Base-by-base conservation (phyloP, 106 monocot genomes). In the Posidonia australis region DNA sequence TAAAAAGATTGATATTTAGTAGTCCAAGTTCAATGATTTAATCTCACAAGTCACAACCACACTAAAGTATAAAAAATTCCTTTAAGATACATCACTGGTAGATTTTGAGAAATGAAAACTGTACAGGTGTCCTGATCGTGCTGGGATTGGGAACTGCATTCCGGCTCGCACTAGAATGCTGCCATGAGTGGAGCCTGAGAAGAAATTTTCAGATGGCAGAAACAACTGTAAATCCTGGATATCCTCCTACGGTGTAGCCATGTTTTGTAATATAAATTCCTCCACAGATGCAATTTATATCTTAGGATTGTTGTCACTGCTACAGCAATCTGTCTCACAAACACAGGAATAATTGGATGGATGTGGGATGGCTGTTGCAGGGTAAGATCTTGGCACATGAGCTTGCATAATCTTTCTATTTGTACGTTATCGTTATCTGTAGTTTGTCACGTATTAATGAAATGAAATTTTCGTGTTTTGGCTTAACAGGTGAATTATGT, bases 121-220 rank as follows among this genome's bases (percentile, higher is more conserved):
- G 30, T 82, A 77, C 72, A 93, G 93, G 93, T 58, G 76, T 86
- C 52, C 83, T 93, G 0, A 86, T 94, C 27, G 77, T 94, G 58
- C 76, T 94, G 53, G 89, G 93, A 16, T 44, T 86, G 60, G 93
- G 83, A 44, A 94, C 89, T 19, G 89, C 93, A 10, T 67, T 89
- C 20, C 78, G 89, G 21, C 83, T 94, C 14, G 79, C 72, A 11
- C 65, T 89, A 14, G 83, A 85, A 58, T 94, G 93, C 73, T 89
- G 78, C 49, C 83, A 82, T 26, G 77, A 94, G 36, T 83, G 81
- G 81, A 79, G 71, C 36, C 45, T 72, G 54, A 71, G 78, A 53
- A 86, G 83, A 73, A 75, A 49, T 18, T 54, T 64, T 1, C 79
- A 66, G 10, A 71, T 54, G 41, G n/a, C 65, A 43, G 77, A 79